A percentile compares a stretch with the other conserved stretches of the same genome.
Conservation (phyloP, 2,329 filamentous ascomycete species). For the Tolypocladium tropicale region DNA sequence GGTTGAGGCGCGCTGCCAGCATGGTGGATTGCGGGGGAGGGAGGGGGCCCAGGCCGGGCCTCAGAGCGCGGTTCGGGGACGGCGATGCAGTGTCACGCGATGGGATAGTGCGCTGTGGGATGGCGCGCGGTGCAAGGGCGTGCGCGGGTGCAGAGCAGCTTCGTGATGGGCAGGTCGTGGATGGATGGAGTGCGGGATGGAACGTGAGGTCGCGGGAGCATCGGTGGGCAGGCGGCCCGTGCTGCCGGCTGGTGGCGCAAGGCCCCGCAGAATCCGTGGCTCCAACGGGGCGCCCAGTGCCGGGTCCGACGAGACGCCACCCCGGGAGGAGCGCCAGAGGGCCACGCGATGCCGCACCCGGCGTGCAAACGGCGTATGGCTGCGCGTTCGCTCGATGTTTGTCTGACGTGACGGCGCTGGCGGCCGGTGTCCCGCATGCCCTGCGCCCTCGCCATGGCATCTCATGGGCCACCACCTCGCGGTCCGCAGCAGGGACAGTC, state of each 20-base stretch:
- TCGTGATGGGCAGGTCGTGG: background rate
- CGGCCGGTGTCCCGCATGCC: too few relatives aligned
- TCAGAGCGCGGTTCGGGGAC: background rate
- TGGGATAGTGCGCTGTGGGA: too few relatives aligned
- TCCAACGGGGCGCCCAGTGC: background rate
- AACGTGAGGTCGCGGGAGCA: background rate
- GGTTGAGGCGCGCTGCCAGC: background rate
- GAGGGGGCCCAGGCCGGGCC: background rate
- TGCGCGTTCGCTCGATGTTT: too few relatives aligned
- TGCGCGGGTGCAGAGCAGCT: background rate
- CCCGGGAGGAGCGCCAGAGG: too few relatives aligned
- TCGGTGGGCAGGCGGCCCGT: background rate
- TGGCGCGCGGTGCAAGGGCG: too few relatives aligned
- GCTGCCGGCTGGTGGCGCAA: background rate
- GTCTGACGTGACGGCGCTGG: background rate
- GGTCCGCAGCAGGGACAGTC: too few relatives aligned
- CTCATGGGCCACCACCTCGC: too few relatives aligned
- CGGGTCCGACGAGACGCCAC: too few relatives aligned
- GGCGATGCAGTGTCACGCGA: background rate
- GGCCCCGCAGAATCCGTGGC: background rate
- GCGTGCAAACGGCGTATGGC: too few relatives aligned
- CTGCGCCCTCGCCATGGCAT: background rate
- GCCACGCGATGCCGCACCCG: too few relatives aligned
- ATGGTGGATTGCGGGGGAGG: background rate
- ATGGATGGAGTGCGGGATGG: too few relatives aligned